Base-by-base conservation (phyloP, 768 basidiomycete species). In the Leccinum subgranulosum region DNA sequence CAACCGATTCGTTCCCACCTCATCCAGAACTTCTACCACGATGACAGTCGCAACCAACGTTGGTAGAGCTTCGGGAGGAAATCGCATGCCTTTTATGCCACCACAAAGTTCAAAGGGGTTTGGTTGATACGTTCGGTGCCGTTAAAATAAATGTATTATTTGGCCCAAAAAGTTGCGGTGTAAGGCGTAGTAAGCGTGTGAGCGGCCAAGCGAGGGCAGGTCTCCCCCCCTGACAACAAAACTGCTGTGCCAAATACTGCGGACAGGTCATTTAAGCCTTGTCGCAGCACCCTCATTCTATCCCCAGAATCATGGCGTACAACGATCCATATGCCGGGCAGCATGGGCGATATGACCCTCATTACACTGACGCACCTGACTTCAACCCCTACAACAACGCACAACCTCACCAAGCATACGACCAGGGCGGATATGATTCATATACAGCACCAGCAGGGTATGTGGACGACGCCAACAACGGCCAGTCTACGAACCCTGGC, bases 51-150 rank as follows among this genome's bases (percentile, higher is more conserved):
- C 34, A 50, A 34, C 55, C 28, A 61, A 51, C 21, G 28, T 52
- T 21, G 51, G 53, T 21, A 63, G 54, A 41, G 60, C 68, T 33
- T 69, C 73, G 21, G 68, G 73, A 43, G 74, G 72, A 53, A 85
- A 87, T 57, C 77, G 85, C 63, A 74, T 76, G 59, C 81, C 84
- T 43, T 87, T 87, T 66, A 65, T 81, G 36, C 77, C 76, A 28
- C 76, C 77, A 29, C 73, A 74, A 25, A 53, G 61, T 39, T 58
- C 71, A 36, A 70, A 65, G 27, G 69, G 67, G 43, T 71, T 75
- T 58, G 67, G 72, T 46, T 75, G 62, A 67, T 57, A 50, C 36
- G 19, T 10, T 53, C 12, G 17, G 33, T 11, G 9, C 14, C 50
- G 17, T 51, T 27, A 12, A 17, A 28, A 31, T 66, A 60, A 17